Evolutionary conservation across 805 yeast genomes (phyloP).

Genomic region (Lipomyces yamadae): DNA sequence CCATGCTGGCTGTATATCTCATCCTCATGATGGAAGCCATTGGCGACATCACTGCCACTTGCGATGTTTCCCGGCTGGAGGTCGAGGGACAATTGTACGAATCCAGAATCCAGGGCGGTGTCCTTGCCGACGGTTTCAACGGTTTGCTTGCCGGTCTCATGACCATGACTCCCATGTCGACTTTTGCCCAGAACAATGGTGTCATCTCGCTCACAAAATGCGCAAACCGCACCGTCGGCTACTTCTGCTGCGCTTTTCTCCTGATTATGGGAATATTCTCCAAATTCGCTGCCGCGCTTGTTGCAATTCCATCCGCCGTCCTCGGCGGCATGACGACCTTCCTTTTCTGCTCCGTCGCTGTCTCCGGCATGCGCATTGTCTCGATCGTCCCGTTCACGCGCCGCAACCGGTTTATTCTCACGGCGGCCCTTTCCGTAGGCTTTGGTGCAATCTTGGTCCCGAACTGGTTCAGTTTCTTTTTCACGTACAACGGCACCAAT

Average conservation of each 20-base stretch:
- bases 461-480: conserved; percentile 65
- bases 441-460: conserved; percentile 69
- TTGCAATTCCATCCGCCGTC: conserved; percentile 76
- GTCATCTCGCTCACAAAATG: conserved; percentile 91
- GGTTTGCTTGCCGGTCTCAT: conserved; percentile 76
- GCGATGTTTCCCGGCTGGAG: conserved; percentile 84
- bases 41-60: conserved; percentile 93
- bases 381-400: conserved; percentile 60
- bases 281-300: conserved; percentile 83
- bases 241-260: conserved; percentile 79
- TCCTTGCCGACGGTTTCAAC: conserved; percentile 84
- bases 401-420: conserved; percentile 73
- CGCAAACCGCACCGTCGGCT: conserved; percentile 82
- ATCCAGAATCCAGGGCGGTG: conserved; percentile 89
- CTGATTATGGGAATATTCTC: conserved; percentile 86
- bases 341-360: conserved; percentile 75
- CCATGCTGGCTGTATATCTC: conserved; percentile 80
- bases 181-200: conserved; percentile 95
- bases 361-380: conserved; percentile 72
- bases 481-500: conserved; percentile 70
- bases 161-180: conserved; percentile 88
- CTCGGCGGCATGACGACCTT: conserved; percentile 89
- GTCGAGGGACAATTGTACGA: conserved; percentile 84
- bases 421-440: conserved; percentile 68
- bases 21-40: conserved; percentile 90